phyloP scores from a whole-genome alignment of 139 green algal species.

The Volvox africanus region DNA sequence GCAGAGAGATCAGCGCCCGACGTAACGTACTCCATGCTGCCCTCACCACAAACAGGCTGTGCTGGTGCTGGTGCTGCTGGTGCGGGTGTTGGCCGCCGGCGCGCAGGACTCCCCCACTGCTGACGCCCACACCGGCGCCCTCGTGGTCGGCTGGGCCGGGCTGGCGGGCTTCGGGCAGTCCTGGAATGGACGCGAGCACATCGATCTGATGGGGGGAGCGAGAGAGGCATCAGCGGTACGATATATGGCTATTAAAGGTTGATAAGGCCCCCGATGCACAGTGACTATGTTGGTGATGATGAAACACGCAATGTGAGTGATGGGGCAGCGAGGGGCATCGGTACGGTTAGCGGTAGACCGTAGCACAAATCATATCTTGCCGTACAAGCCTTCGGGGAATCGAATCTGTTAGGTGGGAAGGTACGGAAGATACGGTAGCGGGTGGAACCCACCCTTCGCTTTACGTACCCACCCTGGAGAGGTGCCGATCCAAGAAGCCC shows the following conservation, averaged over 20 bases:
- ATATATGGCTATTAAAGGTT: too few relatives aligned
- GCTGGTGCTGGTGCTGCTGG: conserved; percentile 38
- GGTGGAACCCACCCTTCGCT: too few relatives aligned
- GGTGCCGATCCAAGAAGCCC: neutral
- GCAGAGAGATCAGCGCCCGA: conserved; percentile 20
- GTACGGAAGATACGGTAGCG: too few relatives aligned
- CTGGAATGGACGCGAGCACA: neutral
- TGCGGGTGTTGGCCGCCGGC: neutral
- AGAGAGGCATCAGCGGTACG: too few relatives aligned
- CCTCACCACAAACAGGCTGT: conserved; percentile 45
- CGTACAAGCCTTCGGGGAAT: too few relatives aligned
- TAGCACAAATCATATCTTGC: too few relatives aligned
- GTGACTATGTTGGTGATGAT: too few relatives aligned
- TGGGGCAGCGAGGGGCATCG: too few relatives aligned
- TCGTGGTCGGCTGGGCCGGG: neutral
- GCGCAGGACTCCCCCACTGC: neutral
- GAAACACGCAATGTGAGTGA: too few relatives aligned
- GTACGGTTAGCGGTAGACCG: too few relatives aligned
- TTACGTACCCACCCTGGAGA: conserved; percentile 20
- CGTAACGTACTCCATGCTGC: conserved; percentile 43
- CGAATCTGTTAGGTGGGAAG: too few relatives aligned
- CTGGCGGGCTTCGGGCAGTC: conserved; percentile 13
- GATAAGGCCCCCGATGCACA: too few relatives aligned
- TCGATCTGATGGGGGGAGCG: neutral
- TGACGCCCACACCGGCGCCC: neutral